A percentile compares a stretch with the other conserved stretches of the same genome.
Evolutionary conservation across 1,284 basidiomycete genomes (phyloP).

Genomic region (Xerocomus minutiporus): DNA sequence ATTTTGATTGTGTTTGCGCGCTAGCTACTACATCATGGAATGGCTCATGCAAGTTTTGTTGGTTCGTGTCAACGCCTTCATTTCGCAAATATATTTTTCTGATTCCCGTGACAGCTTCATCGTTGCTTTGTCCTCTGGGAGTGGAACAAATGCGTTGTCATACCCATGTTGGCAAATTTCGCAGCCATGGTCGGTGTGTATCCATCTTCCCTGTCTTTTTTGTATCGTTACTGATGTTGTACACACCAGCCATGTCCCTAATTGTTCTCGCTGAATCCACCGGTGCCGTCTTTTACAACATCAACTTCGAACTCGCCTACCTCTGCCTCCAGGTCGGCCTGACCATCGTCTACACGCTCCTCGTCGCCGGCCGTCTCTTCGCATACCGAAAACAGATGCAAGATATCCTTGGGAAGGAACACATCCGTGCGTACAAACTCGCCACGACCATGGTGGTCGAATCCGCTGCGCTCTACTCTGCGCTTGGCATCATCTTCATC

Average conservation of each 20-base stretch:
- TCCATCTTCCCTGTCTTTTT: background rate
- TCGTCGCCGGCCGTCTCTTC: constrained; percentile 27
- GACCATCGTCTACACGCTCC: constrained; percentile 30
- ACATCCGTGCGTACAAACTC: constrained; percentile 20
- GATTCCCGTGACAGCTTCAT: constrained; percentile 17
- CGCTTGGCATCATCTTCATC: constrained; percentile 18
- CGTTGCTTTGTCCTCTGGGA: constrained; percentile 30
- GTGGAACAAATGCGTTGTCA: constrained; percentile 15
- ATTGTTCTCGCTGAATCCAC: background rate
- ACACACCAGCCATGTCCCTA: constrained; percentile 9
- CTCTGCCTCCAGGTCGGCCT: constrained; percentile 28
- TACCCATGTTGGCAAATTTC: constrained; percentile 24
- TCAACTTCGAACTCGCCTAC: constrained; percentile 26
- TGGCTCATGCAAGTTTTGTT: constrained; percentile 28
- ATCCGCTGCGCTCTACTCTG: constrained; percentile 20
- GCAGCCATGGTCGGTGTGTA: constrained; percentile 24
- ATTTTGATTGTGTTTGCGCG: background rate
- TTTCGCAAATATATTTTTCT: background rate
- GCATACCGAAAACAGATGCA: constrained; percentile 16
- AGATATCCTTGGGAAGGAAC: constrained; percentile 16
- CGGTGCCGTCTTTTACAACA: constrained; percentile 23
- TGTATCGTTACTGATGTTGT: background rate
- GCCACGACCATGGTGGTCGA: constrained; percentile 26
- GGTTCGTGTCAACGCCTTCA: constrained; percentile 5
- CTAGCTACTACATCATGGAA: constrained; percentile 20